A percentile compares a stretch with the other conserved stretches of the same genome.
Evolutionary conservation across 768 basidiomycete genomes (phyloP).

Genomic region (Kwoniella bestiolae): DNA sequence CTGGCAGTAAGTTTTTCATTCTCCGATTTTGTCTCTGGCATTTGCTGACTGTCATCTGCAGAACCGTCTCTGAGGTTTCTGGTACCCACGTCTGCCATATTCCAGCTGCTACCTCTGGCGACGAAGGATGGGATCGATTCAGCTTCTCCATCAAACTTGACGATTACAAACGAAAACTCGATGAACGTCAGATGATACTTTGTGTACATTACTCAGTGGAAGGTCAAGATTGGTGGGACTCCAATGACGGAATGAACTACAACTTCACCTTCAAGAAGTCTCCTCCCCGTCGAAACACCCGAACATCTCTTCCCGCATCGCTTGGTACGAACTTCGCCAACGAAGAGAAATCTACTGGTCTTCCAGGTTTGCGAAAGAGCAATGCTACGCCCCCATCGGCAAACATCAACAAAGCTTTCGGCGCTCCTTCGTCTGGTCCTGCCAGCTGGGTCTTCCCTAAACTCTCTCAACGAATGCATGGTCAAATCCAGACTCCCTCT

Average conservation of each 20-base stretch:
- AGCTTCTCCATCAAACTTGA: constrained; percentile 57
- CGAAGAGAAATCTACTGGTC: constrained; percentile 12
- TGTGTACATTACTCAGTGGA: constrained; percentile 56
- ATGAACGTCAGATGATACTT: constrained; percentile 53
- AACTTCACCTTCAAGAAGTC: constrained; percentile 54
- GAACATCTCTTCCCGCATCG: constrained; percentile 31
- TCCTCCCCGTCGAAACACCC: constrained; percentile 25
- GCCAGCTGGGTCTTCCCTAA: constrained; percentile 47
- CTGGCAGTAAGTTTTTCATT: constrained; percentile 68
- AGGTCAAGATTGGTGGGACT: constrained; percentile 57
- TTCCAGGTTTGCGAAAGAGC: constrained; percentile 43
- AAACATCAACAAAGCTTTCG: constrained; percentile 39
- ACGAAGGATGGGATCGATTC: constrained; percentile 58
- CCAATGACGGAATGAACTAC: constrained; percentile 55
- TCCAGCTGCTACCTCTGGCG: constrained; percentile 49
- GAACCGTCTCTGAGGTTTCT: constrained; percentile 56
- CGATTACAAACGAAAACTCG: constrained; percentile 54
- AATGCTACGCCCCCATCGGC: constrained; percentile 24
- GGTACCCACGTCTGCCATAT: constrained; percentile 53
- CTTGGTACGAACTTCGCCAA: constrained; percentile 29
- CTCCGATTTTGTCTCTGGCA: background rate
- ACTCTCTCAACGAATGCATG: constrained; percentile 13
- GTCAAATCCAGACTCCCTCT: constrained; percentile 2
- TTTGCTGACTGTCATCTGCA: constrained; percentile 27
- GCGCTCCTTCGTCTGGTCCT: constrained; percentile 32